Base-by-base conservation (phyloP, 2,329 filamentous ascomycete genomes). In the Dothidotthia symphoricarpi region DNA sequence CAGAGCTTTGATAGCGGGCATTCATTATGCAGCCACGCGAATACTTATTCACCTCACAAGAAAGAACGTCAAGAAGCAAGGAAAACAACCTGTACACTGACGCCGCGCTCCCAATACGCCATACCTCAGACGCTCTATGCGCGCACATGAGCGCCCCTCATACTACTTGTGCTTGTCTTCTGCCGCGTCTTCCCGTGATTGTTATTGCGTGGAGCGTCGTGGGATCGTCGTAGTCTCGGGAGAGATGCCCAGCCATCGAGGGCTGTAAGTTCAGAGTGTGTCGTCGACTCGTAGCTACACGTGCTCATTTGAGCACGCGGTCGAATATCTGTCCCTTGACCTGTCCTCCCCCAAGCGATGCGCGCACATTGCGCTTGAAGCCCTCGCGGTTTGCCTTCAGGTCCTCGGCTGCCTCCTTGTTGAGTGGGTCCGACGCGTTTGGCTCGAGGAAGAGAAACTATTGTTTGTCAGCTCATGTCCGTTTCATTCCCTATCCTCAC, bases 361-460 rank as follows among this genome's bases (percentile, higher is more conserved):
- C 77, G 58, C 86, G 80, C 26, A 97, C 93, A 61, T 97, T 96
- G 45, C 88, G 77, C 76, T 90, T 93, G 72, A 98, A 98, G 19
- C 76, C 80, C 36, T 97, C 93, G 25, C 89, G 75, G 67, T 93
- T 95, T 31, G 76, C 76, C 57, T 91, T 82, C 54, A 98, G 74
- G 63, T 97, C 93, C 45, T 96, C 89, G 3, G 93, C 93, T 0
- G 93, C 93, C 61, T 97, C 91, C 75, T 98, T 96, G 71, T 98
- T 98, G 45, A 98, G 74, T n/a, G 93, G 93, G 63, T 98, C 93
- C 32, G 86, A 90, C 8, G 93, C 89, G 63, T 98, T 98, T 13
- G 93, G 93, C 67, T 98, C 93, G 47, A 97, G 82, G 77, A 98
- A 98, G 34, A 98, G 77, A 64, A 97, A 97, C 85, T 95, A 68